Evolutionary conservation across 1,284 basidiomycete genomes (phyloP).

Genomic region (Moesziomyces globuligerus): DNA sequence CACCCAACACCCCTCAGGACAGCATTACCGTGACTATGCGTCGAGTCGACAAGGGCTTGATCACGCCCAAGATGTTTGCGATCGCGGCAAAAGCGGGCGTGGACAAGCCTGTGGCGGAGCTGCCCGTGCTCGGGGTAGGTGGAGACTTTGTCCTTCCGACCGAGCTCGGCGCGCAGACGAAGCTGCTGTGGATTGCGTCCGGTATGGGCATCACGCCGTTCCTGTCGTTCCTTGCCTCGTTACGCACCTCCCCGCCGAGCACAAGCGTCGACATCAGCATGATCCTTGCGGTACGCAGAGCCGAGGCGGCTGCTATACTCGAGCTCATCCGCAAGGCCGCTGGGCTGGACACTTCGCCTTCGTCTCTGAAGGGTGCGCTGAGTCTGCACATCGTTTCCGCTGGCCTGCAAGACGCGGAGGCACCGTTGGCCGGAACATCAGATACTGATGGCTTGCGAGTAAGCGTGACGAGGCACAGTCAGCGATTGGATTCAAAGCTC

Average conservation of each 20-base stretch:
- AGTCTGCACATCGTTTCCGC: conserved; percentile 23
- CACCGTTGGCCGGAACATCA: not conserved
- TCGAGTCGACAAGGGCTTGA: conserved; percentile 10
- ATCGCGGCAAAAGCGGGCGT: not conserved
- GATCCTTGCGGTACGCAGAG: conserved; percentile 19
- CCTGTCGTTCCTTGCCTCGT: conserved; percentile 15
- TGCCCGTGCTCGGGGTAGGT: conserved; percentile 31
- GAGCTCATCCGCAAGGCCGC: conserved; percentile 6
- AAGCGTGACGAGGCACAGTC: conserved; percentile 4
- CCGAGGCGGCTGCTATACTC: conserved; percentile 20
- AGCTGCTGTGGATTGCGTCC: conserved; percentile 22
- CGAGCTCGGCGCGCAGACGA: not conserved
- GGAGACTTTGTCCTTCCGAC: conserved; percentile 22
- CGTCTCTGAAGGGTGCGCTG: conserved; percentile 1
- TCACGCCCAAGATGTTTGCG: conserved; percentile 35
- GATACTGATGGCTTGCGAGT: conserved; percentile 1
- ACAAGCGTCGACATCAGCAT: conserved; percentile 7
- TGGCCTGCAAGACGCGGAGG: conserved; percentile 8
- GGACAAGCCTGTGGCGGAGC: conserved; percentile 1
- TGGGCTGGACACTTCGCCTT: not conserved
- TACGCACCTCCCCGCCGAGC: not conserved
- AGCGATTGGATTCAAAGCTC: conserved; percentile 15
- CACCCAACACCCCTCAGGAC: not conserved
- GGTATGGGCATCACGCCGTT: conserved; percentile 36
- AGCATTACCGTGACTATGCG: conserved; percentile 29